Base-by-base conservation (phyloP, 2,329 filamentous ascomycete species). In the Penicillium sp. region DNA sequence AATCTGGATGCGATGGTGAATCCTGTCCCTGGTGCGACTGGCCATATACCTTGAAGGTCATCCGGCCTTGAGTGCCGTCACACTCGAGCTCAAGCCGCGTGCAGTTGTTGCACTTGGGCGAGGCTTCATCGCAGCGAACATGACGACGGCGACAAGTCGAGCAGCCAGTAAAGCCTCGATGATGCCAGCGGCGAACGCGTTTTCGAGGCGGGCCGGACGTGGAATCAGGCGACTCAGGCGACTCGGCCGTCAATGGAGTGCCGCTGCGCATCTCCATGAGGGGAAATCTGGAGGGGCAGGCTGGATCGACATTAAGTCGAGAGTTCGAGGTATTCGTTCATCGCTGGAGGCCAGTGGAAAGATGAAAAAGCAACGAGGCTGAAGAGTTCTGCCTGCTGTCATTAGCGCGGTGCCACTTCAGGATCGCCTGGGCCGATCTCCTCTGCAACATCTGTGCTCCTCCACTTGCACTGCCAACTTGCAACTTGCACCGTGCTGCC, bases 91-190 rank as follows among this genome's bases (percentile, higher is more conserved):
- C 62, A 18, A 74, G 52, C 12, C 70, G 68, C 7, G 64, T 65
- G 29, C 72, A 75, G 48, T 74, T 74, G 39, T 66, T 65, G 58
- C 72, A 75, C 2, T 63, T 63, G 1, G 72, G 69, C 2, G 65
- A 69, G 1, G 68, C 59, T 47, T 71, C 69, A 37, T 72, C 69
- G 48, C 69, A 72, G 56, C 66, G 70, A 43, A 68, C 71, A 63
- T 75, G 72, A 21, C 72, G 69, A 27, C 69, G 65, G 41, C 71
- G 69, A 54, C 72, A 75, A 47, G 70, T 74, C 27, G 69, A 68
- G 49, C 72, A 75, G 8, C 72, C 72, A 1, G 72, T 75, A 46
- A 75, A 75, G 7, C 71, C 71, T 26, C 72, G 70, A 39, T 73
- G 71, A 57, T 74, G 72, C 72, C 72, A 75, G 60, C 67, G 61